These are phyloP conservation scores for Kazachstania martiniae DNA, from an alignment of 805 yeast species.

Conservation along the genomic window DNA sequence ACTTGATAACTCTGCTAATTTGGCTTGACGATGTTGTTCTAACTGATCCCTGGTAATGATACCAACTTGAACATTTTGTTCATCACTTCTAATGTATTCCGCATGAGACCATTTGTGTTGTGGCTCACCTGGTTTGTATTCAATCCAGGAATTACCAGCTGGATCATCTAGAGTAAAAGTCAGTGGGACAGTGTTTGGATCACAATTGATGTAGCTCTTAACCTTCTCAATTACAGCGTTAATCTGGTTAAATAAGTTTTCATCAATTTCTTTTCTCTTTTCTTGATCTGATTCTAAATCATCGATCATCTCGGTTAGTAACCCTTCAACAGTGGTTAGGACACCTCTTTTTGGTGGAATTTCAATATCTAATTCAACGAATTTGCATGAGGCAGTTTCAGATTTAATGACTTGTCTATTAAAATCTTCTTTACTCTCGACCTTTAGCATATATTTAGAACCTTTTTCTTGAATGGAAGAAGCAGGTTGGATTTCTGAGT, in stretches of 20 bases:
- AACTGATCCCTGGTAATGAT: conserved; percentile 53
- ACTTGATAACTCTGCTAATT: conserved; percentile 26
- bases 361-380: conserved; percentile 79
- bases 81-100: conserved; percentile 76
- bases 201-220: conserved; percentile 49
- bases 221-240: conserved; percentile 57
- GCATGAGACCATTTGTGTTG: conserved; percentile 81
- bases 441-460: conserved; percentile 52
- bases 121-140: conserved; percentile 75
- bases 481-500: conserved; percentile 94
- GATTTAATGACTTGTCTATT: conserved; percentile 87
- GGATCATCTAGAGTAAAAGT: conserved; percentile 84
- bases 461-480: conserved; percentile 87
- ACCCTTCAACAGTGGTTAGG: conserved; percentile 84
- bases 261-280: conserved; percentile 61
- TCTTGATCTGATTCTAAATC: conserved; percentile 78
- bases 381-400: conserved; percentile 71
- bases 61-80: conserved; percentile 80
- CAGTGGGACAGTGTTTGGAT: conserved; percentile 59
- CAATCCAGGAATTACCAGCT: conserved; percentile 95
- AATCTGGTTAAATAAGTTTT: conserved; percentile 67
- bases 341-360: conserved; percentile 95
- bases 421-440: conserved; percentile 63
- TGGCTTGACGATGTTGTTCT: conserved; percentile 29
- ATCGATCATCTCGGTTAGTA: conserved; percentile 69